These are phyloP conservation scores for Cryomyces antarcticus DNA, from an alignment of 495 filamentous ascomycete genomes.

Conservation along the genomic window DNA sequence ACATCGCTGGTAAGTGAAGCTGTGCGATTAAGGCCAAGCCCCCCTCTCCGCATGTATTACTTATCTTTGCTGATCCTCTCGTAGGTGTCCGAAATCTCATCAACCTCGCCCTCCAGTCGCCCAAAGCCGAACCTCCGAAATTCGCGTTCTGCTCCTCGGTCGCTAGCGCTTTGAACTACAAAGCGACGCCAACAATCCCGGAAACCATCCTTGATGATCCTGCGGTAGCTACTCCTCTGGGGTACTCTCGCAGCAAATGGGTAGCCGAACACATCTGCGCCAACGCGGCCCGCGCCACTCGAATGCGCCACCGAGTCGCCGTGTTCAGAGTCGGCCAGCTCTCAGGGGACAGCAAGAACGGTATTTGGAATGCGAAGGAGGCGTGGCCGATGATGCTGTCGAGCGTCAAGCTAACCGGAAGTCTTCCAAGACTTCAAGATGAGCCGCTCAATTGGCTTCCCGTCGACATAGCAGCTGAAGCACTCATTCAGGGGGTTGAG, in stretches of 20 bases:
- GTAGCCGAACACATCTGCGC: conserved; percentile 35
- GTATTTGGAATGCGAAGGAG: conserved; percentile 43
- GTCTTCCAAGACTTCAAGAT: conserved; percentile 31
- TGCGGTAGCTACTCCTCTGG: conserved; percentile 28
- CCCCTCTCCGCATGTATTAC: too few relatives aligned
- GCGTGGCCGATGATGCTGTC: conserved; percentile 42
- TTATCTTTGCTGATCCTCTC: neutral
- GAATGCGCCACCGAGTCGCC: conserved; percentile 15
- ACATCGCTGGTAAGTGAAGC: conserved; percentile 24
- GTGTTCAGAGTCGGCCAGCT: conserved; percentile 39
- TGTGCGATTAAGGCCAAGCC: too few relatives aligned
- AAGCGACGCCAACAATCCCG: conserved; percentile 13
- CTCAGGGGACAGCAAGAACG: conserved; percentile 28
- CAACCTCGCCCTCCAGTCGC: conserved; percentile 25
- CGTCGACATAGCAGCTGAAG: conserved; percentile 31
- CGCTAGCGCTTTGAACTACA: conserved; percentile 19
- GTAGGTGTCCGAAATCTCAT: conserved; percentile 29
- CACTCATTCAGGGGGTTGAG: conserved; percentile 24
- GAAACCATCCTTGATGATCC: conserved; percentile 30
- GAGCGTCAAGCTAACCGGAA: conserved; percentile 23
- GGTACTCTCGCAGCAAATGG: conserved; percentile 44
- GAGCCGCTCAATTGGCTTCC: conserved; percentile 34
- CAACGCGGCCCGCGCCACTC: conserved; percentile 6
- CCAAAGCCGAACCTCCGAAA: conserved; percentile 11
- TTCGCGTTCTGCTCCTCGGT: conserved; percentile 44